Conservation (phyloP, 2,329 filamentous ascomycete genomes). For the Arachnopeziza araneosa region DNA sequence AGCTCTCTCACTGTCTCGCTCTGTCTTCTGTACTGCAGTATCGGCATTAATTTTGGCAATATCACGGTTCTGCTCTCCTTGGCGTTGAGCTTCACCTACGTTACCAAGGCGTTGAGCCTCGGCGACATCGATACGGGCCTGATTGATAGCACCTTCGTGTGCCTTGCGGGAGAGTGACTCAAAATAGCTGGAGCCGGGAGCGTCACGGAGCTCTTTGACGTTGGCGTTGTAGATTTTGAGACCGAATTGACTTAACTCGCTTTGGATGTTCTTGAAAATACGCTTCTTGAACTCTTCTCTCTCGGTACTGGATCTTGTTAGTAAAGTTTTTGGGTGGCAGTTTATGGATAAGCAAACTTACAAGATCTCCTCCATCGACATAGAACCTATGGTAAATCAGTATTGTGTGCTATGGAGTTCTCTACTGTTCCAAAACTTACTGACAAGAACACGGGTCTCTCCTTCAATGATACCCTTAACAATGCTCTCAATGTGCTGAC, state of each 20-base stretch:
- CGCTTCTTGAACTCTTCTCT: slow-evolving; percentile 71
- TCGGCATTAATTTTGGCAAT: slow-evolving; percentile 85
- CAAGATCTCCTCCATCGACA: slow-evolving; percentile 57
- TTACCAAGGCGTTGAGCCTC: slow-evolving; percentile 61
- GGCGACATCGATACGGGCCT: slow-evolving; percentile 63
- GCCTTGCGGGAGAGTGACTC: slow-evolving; percentile 76
- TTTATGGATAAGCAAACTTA: background rate
- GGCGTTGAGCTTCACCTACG: slow-evolving; percentile 71
- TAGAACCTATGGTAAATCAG: slow-evolving; percentile 42
- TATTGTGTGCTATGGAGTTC: background rate
- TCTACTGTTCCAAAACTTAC: slow-evolving; percentile 44
- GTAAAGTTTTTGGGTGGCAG: background rate
- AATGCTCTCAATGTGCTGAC: slow-evolving; percentile 70
- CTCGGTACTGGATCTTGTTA: slow-evolving; percentile 47
- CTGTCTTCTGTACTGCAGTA: slow-evolving; percentile 78
- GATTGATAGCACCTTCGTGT: slow-evolving; percentile 78
- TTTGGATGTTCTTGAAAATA: slow-evolving; percentile 51
- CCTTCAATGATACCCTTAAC: slow-evolving; percentile 89
- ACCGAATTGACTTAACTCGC: slow-evolving; percentile 75
- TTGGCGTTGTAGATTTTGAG: slow-evolving; percentile 68
- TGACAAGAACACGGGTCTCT: slow-evolving; percentile 66
- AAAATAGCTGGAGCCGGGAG: slow-evolving; percentile 77
- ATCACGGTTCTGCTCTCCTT: slow-evolving; percentile 76
- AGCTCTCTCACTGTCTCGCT: slow-evolving; percentile 77
- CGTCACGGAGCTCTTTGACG: slow-evolving; percentile 83